These are phyloP conservation scores for Fusarium musae DNA, from an alignment of 2,329 filamentous ascomycete species.

Conservation along the genomic window DNA sequence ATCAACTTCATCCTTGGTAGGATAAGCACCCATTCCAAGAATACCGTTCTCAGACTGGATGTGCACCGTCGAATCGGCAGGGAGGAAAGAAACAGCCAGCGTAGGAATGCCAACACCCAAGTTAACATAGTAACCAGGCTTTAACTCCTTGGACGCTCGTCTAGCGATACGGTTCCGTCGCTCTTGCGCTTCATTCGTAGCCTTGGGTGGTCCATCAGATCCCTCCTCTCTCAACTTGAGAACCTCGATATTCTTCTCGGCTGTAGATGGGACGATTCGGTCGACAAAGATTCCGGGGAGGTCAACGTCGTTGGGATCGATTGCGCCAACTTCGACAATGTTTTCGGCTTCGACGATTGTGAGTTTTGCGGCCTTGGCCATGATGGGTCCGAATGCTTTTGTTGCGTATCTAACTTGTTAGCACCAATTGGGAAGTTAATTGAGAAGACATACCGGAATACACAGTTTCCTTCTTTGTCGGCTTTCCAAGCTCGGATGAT, in stretches of 20 bases:
- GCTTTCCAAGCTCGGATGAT: slow-evolving; percentile 82
- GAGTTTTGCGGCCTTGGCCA: slow-evolving; percentile 82
- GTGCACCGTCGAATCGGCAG: slow-evolving; percentile 76
- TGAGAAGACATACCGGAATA: slow-evolving; percentile 68
- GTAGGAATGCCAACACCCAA: slow-evolving; percentile 88
- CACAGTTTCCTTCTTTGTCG: slow-evolving; percentile 80
- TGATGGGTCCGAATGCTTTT: slow-evolving; percentile 78
- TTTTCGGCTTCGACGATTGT: slow-evolving; percentile 89
- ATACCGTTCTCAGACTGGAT: slow-evolving; percentile 90
- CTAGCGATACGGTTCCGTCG: slow-evolving; percentile 78
- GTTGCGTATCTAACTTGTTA: slow-evolving; percentile 68
- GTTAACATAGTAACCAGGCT: slow-evolving; percentile 83
- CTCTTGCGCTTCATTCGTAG: slow-evolving; percentile 58
- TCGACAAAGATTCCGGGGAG: slow-evolving; percentile 87
- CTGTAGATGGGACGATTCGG: slow-evolving; percentile 79
- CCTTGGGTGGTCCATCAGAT: slow-evolving; percentile 52
- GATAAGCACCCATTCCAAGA: slow-evolving; percentile 84
- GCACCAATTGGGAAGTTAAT: neutral
- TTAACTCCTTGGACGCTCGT: slow-evolving; percentile 82
- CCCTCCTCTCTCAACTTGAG: slow-evolving; percentile 65
- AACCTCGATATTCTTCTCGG: slow-evolving; percentile 77
- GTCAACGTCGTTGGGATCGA: slow-evolving; percentile 79
- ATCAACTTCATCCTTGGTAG: slow-evolving; percentile 76
- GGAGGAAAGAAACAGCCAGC: slow-evolving; percentile 81
- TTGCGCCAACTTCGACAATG: slow-evolving; percentile 79